Base-by-base conservation (phyloP, 2,329 filamentous ascomycete genomes). In the Alternaria conjuncta region DNA sequence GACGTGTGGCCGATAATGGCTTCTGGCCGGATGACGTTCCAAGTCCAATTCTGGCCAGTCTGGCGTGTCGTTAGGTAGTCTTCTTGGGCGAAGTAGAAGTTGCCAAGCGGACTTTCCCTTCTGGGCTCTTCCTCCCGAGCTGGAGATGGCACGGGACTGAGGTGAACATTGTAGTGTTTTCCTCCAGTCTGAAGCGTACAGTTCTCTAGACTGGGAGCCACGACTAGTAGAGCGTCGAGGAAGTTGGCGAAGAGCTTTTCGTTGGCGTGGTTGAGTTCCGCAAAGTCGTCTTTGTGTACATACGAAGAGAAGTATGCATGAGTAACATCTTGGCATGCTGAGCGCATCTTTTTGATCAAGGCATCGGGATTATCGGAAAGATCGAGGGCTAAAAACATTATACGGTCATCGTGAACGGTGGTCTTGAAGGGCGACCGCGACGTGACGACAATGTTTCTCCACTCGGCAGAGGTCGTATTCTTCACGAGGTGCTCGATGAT, bases 271-370 rank as follows among this genome's bases (percentile, higher is more conserved):
- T 55, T 53, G 18, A 62, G 43, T 26, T 65, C 43, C 12, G 36
- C 30, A 41, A 62, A 62, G 21, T 65, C 59, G 44, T 62, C 59
- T 25, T 51, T 55, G 50, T 65, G 63, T 2, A 62, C 51, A 54
- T 62, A 60, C 13, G 59, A 62, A n/a, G 59, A 56, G 18, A 65
- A 65, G 41, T 55, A 65, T 28, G 63, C 63, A 56, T 61, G 63
- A 11, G 63, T 61, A 12, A 65, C 63, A 7, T 53, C 32, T 8
- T 11, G 13, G 32, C 54, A 58, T n/a, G 55, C 20, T 21, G 26
- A 20, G 7, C 18, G 6, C 63, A 65, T 61, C 13, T 45, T 56
- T 13, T 25, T 13, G n/a, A 59, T 49, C 11, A 65, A 43, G 11
- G 25, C 18, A 10, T 53, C 20, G 12, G 30, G 43, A 20, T 49